Evolutionary conservation across 108 stramenopile species (phyloP), one percentile per base, ranked within the genome.

Genomic region (Skeletonema tropicum): DNA sequence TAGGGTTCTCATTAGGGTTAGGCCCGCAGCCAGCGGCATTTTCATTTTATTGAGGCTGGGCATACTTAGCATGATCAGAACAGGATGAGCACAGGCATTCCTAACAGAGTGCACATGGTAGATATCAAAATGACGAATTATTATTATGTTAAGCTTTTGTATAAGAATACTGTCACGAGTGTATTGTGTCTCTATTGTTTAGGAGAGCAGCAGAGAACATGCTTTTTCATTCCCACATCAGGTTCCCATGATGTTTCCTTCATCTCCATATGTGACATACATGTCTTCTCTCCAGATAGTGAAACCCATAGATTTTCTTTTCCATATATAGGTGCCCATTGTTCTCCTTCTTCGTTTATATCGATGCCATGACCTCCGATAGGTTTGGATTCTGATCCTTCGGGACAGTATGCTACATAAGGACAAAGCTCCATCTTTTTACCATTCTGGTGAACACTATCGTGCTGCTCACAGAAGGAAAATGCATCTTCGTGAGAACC

Each of bases 361-460:
- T 81, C 6, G 31, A 33, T 61, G 13, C 30, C 10, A 58, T 73
- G 71, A 11, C 80, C 80, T 21, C 68, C 45, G 32, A 81, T 63
- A 3, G 80, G 69, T n/a, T 73, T 64, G 19, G 35, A 38, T 6
- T 68, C 58, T 5, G 61, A 68, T 23, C 80, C 80, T 46, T 70
- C 70, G 46, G 80, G 73, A 41, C 80, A 81, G 39, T 81, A 81
- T 3, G 73, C 80, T 7, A 63, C 68, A 31, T 73, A 81, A 5
- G 80, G 80, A 57, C 80, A 81, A 7, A 81, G 55, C 4, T 72
- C 80, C 80, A 81, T 81, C 64, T 74, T 62, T 38, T 74, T 73
- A 64, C 61, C 71, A 19, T 68, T 70, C 2, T 39, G 38, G 10
- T 52, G 52, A 21, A 55, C 10, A 38, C 32, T 33, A 36, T 62